phyloP scores from a whole-genome alignment of 2,329 filamentous ascomycete genomes.

The Triangularia setosa region DNA sequence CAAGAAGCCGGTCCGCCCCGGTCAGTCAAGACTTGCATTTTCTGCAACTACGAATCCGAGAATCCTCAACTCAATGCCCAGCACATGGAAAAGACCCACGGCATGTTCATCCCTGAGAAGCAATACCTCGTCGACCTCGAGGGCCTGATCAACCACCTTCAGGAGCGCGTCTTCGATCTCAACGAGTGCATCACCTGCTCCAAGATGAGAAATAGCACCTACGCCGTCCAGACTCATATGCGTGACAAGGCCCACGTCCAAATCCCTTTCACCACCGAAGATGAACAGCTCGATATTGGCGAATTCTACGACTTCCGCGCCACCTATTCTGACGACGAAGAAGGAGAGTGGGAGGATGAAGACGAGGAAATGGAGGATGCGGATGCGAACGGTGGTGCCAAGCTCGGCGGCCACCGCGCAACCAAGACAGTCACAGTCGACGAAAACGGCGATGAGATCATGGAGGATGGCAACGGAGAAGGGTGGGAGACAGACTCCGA shows the following conservation, averaged over 20 bases:
- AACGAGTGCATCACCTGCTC: constrained; percentile 87
- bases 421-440: constrained; percentile 43
- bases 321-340: constrained; percentile 83
- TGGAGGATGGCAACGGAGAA: constrained; percentile 54
- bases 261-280: constrained; percentile 85
- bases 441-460: constrained; percentile 49
- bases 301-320: constrained; percentile 96
- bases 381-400: constrained; percentile 62
- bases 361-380: constrained; percentile 44
- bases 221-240: constrained; percentile 93
- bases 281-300: constrained; percentile 88
- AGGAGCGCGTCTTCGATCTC: constrained; percentile 72
- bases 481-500: constrained; percentile 96
- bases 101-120: constrained; percentile 93
- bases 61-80: constrained; percentile 70
- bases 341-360: constrained; percentile 55
- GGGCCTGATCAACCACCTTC: constrained; percentile 73
- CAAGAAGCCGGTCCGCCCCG: constrained; percentile 34
- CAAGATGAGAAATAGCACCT: constrained; percentile 72
- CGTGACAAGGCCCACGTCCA: constrained; percentile 94
- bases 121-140: constrained; percentile 78
- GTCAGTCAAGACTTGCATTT: constrained; percentile 65
- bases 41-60: constrained; percentile 85
- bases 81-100: constrained; percentile 90
- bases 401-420: constrained; percentile 60